Base-by-base conservation (phyloP, 345 rosid genomes). In the Isatis tinctoria region DNA sequence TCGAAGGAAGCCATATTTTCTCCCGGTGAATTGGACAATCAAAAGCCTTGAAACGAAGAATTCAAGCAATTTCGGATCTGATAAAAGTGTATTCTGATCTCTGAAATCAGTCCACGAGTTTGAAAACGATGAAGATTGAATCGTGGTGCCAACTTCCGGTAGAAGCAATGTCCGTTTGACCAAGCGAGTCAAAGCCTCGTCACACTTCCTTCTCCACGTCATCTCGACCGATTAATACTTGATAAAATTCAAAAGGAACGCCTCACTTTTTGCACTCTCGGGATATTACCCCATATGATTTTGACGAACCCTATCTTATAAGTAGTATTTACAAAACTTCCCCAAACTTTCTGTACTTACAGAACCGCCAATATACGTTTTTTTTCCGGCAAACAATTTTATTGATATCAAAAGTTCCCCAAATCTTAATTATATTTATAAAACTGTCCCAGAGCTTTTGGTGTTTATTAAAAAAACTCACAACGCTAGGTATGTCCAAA, bases 1-100 rank as follows among this genome's bases (percentile, higher is more conserved):
- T 72, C 81, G 35, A 77, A 72, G 57, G 77, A 72, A 72, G 77
- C 58, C 69, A 72, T 77, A 54, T 14, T 10, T 20, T 30, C 32
- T 5, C 11, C 2, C 18, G 39, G n/a, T 10, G 51, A 44, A 53
- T 20, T 60, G 54, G 22, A 49, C 7, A 54, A 43, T 65, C 37
- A 16, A 8, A 10, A 13, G 30, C 70, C 53, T 22, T 53, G 14
- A 40, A 41, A 41, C n/a, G 41, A 39, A 6, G 51, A 22, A 41
- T 32, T 33, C 47, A 10, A 35, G 13, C 33, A 36, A 65, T 35
- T 54, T 27, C 1, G 51, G 73, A 47, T 67, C 20, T 54, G 43
- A n/a, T 8, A 10, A 70, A 22, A 35, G 3, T 10, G 4, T 10
- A 12, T 16, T 10, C 10, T 24, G 67, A 60, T n/a, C 4, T 61